Evolutionary conservation across 2,329 filamentous ascomycete species (phyloP).

Genomic region (Diplodia seriata): DNA sequence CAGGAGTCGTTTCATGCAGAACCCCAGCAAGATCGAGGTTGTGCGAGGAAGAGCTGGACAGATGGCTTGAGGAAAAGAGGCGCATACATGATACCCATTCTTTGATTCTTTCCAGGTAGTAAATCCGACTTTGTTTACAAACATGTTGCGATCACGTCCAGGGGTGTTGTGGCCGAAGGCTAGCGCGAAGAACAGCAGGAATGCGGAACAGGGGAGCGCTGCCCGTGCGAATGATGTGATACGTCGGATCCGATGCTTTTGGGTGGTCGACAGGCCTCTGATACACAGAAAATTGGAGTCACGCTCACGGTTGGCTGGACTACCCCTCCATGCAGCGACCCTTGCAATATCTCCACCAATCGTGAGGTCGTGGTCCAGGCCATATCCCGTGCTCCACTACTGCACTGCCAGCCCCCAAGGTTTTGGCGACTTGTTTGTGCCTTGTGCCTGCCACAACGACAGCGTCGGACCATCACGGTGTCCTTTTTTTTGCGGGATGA

Average conservation of each 20-base stretch:
- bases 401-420: neutral
- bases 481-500: neutral
- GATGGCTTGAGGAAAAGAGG: constrained; percentile 20
- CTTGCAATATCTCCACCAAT: neutral
- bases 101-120: constrained; percentile 8
- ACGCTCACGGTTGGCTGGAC: neutral
- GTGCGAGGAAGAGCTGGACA: constrained; percentile 17
- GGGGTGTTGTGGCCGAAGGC: neutral
- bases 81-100: constrained; percentile 11
- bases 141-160: neutral
- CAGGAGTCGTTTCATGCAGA: constrained; percentile 14
- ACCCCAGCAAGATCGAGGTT: constrained; percentile 19
- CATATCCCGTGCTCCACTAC: neutral
- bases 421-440: neutral
- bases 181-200: neutral
- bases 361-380: neutral
- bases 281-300: neutral
- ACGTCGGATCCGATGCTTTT: neutral
- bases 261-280: neutral
- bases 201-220: too few relatives aligned
- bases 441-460: neutral
- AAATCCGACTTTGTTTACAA: neutral
- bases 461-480: neutral
- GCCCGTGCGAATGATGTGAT: neutral
- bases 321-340: neutral